Percentiles rank a stretch among this genome's conserved stretches.
Conservation (phyloP, 805 yeast species). For the Brettanomyces bruxellensis region DNA sequence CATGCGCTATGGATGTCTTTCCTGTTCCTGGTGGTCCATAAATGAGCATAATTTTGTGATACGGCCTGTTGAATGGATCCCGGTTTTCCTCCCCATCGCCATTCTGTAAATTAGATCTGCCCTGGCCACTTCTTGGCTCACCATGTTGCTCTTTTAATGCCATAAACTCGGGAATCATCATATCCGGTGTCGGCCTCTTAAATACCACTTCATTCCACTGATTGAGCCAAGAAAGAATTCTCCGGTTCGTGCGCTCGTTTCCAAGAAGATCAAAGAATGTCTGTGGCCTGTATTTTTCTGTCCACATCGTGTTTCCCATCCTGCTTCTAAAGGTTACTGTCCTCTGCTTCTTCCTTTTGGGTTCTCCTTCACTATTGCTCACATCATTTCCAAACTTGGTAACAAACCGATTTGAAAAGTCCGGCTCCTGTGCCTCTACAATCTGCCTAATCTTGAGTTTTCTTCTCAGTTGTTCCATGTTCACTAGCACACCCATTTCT, state of each 20-base stretch:
- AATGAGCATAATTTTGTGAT: conserved; percentile 55
- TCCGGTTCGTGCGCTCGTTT: conserved; percentile 54
- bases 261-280: conserved; percentile 61
- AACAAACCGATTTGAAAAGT: conserved; percentile 3
- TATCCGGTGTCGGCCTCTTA: conserved; percentile 27
- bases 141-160: background rate
- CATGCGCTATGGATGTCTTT: conserved; percentile 81
- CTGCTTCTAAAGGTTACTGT: conserved; percentile 8
- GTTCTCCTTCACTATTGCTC: background rate
- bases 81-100: conserved; percentile 2
- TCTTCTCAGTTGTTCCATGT: conserved; percentile 16
- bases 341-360: background rate
- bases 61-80: conserved; percentile 54
- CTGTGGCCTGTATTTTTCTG: conserved; percentile 63
- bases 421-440: conserved; percentile 5
- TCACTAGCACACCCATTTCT: conserved; percentile 8
- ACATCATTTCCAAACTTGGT: background rate
- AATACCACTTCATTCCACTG: conserved; percentile 58
- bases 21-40: conserved; percentile 96
- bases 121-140: background rate
- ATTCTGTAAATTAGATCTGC: background rate
- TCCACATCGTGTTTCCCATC: conserved; percentile 22
- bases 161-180: conserved; percentile 1
- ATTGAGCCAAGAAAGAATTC: conserved; percentile 52
- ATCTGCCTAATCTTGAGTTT: conserved; percentile 16